Base-by-base conservation (phyloP, 2,329 filamentous ascomycete genomes). In the Ophiostoma sp. region DNA sequence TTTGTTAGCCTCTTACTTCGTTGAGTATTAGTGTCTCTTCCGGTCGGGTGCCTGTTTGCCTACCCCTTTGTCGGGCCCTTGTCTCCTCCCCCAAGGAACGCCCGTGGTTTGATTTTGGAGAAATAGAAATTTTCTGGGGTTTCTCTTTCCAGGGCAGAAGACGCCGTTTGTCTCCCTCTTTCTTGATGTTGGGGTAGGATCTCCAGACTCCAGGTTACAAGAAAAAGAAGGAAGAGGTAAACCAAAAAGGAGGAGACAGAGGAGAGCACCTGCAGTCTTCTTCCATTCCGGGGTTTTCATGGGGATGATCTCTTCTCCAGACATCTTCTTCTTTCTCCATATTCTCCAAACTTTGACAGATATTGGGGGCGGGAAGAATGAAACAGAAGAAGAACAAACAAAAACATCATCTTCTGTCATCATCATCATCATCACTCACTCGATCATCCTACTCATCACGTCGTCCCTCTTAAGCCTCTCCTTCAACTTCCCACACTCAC, bases 261-360 rank as follows among this genome's bases (percentile, higher is more conserved):
- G 52, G 11, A 31, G 22, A 57, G 52, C 25, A 31, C 25, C 52
- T 31, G 52, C 25, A 31, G 19, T 28, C 31, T 7, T 7, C 33
- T 22, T 63, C 22, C 2, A n/a, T n/a, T 39, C 59, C 39, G 59
- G 59, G 59, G 59, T 22, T 39, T 57, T 22, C 59, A 63, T 63
- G 59, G 59, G 59, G 59, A 57, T n/a, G 59, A 63, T 63, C 31
- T 63, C 59, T 63, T 39, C 59, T 63, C 31, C 59, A 39, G 39
- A 42, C 4, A 42, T 42, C 17, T n/a, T n/a, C 22, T 59, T 59
- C 8, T 39, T 61, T 61, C 25, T 33, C 15, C 57, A 57, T 22
- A 31, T 63, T 63, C 57, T 61, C 57, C 28, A 36, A 15, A 36
- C 17, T 61, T 36, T 36, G 31, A 61, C 17, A 33, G 2, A 61